These are phyloP conservation scores for Pisolithus microcarpus DNA, from an alignment of 768 basidiomycete genomes.

Conservation along the genomic window DNA sequence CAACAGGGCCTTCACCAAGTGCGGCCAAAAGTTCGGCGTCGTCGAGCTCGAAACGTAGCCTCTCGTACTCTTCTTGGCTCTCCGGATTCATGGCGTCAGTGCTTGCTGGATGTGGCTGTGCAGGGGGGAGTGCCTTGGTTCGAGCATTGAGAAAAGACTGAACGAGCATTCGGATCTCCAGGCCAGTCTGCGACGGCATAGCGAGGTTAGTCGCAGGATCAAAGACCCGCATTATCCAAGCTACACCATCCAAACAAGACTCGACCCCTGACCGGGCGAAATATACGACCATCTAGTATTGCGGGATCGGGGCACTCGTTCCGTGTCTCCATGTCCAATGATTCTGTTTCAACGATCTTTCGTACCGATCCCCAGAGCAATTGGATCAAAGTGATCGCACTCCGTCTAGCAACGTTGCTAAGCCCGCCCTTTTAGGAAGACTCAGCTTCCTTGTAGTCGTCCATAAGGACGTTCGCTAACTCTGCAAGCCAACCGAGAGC, in stretches of 20 bases:
- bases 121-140: slow-evolving; percentile 36
- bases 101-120: slow-evolving; percentile 29
- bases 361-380: slow-evolving; percentile 51
- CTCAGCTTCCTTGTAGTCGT: slow-evolving; percentile 42
- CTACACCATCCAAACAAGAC: slow-evolving; percentile 28
- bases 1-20: slow-evolving; percentile 34
- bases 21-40: slow-evolving; percentile 53
- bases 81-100: slow-evolving; percentile 46
- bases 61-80: slow-evolving; percentile 71
- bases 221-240: slow-evolving; percentile 50
- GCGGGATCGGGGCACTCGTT: slow-evolving; percentile 55
- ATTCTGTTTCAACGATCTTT: slow-evolving; percentile 38
- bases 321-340: slow-evolving; percentile 30
- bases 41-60: slow-evolving; percentile 49
- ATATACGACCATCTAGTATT: slow-evolving; percentile 45
- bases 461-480: slow-evolving; percentile 46
- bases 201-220: slow-evolving; percentile 38
- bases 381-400: slow-evolving; percentile 36
- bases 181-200: slow-evolving; percentile 34
- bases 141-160: slow-evolving; percentile 58
- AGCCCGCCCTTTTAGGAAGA: slow-evolving; percentile 13
- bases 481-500: slow-evolving; percentile 60
- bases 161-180: slow-evolving; percentile 52
- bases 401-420: slow-evolving; percentile 9
- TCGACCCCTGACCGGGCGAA: neutral